Percentiles rank a stretch among this genome's conserved stretches.
phyloP scores from a whole-genome alignment of 2,329 filamentous ascomycete genomes.

The Epichloe scottii region DNA sequence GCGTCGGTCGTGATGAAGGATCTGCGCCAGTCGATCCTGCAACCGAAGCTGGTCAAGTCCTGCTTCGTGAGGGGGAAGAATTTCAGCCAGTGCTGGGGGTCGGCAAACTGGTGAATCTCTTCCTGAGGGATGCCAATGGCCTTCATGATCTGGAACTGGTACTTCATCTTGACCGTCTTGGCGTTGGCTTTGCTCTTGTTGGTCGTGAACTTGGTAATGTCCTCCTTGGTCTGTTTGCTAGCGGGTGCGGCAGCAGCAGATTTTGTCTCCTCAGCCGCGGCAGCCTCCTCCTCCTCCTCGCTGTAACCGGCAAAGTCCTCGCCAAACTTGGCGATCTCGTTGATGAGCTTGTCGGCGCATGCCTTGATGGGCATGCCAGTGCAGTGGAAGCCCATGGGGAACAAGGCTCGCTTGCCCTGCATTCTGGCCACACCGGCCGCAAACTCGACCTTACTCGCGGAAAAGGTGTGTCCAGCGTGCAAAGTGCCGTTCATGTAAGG shows the following conservation, averaged over 20 bases:
- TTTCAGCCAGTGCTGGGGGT: constrained; percentile 83
- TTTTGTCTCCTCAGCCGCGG: constrained; percentile 34
- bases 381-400: constrained; percentile 83
- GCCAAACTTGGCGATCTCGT: constrained; percentile 83
- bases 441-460: constrained; percentile 87
- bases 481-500: constrained; percentile 76
- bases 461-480: constrained; percentile 88
- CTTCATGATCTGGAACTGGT: constrained; percentile 92
- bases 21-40: constrained; percentile 84
- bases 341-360: constrained; percentile 84
- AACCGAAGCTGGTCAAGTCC: constrained; percentile 74
- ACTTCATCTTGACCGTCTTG: constrained; percentile 88
- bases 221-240: constrained; percentile 59
- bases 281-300: constrained; percentile 35
- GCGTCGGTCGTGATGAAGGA: constrained; percentile 91
- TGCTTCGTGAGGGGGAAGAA: constrained; percentile 55
- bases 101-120: constrained; percentile 87
- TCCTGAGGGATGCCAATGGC: constrained; percentile 75
- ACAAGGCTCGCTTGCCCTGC: constrained; percentile 77
- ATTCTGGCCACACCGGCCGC: constrained; percentile 75
- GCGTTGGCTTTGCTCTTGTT: constrained; percentile 88
- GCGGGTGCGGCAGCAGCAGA: constrained; percentile 25
- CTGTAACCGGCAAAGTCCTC: constrained; percentile 70
- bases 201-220: constrained; percentile 80
- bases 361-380: constrained; percentile 98